Percentiles rank a stretch among this genome's conserved stretches.
Evolutionary conservation across 1,284 basidiomycete genomes (phyloP).

Genomic region (Fomitopsis betulina): DNA sequence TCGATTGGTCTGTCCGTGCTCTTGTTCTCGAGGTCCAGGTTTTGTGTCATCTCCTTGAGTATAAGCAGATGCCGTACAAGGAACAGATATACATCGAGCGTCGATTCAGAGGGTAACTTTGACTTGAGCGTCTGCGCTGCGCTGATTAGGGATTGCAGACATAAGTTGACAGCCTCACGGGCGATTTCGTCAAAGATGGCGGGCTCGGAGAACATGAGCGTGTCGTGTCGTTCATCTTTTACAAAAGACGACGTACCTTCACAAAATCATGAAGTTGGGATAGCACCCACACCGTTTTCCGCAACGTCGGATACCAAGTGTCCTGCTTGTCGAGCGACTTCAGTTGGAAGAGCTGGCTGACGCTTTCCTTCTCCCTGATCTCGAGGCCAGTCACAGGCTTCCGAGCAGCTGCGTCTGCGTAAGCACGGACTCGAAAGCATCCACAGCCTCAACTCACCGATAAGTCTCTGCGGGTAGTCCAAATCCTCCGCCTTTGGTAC

Average conservation of each 20-base stretch:
- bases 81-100: constrained; percentile 76
- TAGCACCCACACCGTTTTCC: constrained; percentile 84
- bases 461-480: constrained; percentile 78
- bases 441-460: constrained; percentile 38
- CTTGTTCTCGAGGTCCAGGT: constrained; percentile 60
- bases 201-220: constrained; percentile 43
- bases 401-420: constrained; percentile 33
- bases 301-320: constrained; percentile 86
- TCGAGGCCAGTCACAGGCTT: constrained; percentile 39
- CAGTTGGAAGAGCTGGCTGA: constrained; percentile 63
- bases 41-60: constrained; percentile 82
- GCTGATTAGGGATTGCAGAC: constrained; percentile 70
- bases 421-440: background rate
- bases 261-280: constrained; percentile 87
- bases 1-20: constrained; percentile 32
- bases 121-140: constrained; percentile 64
- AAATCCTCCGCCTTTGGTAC: constrained; percentile 74
- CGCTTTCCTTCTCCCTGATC: constrained; percentile 59
- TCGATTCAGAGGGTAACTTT: constrained; percentile 39
- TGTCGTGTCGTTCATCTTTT: background rate
- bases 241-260: constrained; percentile 48
- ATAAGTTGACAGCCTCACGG: constrained; percentile 82
- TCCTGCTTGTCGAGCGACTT: constrained; percentile 73
- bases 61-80: constrained; percentile 87
- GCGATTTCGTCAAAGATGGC: constrained; percentile 93